Conservation (phyloP, 306 rosid genomes). For the Calophaca sinica region DNA sequence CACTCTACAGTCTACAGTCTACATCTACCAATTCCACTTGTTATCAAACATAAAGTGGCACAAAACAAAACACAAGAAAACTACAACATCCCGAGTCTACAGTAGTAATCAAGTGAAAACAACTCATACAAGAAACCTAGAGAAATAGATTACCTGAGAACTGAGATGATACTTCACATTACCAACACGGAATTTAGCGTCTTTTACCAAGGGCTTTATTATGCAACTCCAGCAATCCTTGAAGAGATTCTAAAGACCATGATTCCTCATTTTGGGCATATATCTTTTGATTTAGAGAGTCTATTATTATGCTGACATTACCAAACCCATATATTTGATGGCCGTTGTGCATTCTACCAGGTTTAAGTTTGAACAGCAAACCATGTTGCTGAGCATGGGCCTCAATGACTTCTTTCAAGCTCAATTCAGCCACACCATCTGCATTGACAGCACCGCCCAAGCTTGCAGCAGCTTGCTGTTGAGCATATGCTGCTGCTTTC, state of each 20-base stretch:
- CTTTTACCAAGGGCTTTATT: constrained; percentile 56
- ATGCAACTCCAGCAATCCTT: constrained; percentile 75
- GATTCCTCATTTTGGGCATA: constrained; percentile 77
- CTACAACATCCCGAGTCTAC: neutral
- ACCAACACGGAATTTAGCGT: constrained; percentile 43
- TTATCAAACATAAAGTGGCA: neutral
- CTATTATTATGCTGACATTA: constrained; percentile 74
- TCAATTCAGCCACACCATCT: constrained; percentile 73
- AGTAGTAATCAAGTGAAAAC: constrained; percentile 14
- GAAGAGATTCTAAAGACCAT: constrained; percentile 78
- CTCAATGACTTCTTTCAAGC: constrained; percentile 85
- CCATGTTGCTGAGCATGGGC: constrained; percentile 81
- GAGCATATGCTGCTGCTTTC: constrained; percentile 74
- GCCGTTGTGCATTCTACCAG: constrained; percentile 80
- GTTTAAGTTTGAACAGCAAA: constrained; percentile 77
- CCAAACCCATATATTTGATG: constrained; percentile 90
- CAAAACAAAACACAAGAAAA: neutral
- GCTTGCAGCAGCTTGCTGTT: constrained; percentile 69
- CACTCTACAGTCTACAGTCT: neutral
- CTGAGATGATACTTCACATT: constrained; percentile 34
- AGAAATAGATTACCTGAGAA: constrained; percentile 42
- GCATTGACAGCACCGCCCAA: constrained; percentile 55
- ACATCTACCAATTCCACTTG: neutral
- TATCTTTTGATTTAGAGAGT: constrained; percentile 67
- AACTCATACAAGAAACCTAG: neutral